Evolutionary conservation across 345 rosid genomes (phyloP), one percentile per base, ranked within the genome.

Genomic region (Euphorbia pulcherrima): DNA sequence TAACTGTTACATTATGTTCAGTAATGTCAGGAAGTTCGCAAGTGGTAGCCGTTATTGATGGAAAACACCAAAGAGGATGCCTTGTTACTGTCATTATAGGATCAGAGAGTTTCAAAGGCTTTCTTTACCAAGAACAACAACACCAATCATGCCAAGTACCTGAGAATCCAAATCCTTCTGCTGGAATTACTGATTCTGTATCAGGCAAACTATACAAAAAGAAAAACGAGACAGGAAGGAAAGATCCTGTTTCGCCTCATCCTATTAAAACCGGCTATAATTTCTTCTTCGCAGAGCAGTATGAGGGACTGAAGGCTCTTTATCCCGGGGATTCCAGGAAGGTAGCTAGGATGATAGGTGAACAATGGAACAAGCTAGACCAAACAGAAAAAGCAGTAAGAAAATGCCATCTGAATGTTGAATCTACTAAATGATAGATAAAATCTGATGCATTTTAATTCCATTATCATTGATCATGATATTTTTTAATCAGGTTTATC

Each of bases 201-300:
- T 18, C 81, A 2, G 87, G 84, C 37, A 64, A 79, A 17, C 90
- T 86, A 61, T 96, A 96, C 60, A 78, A 97, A 76, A 92, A 87
- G 88, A 95, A 87, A 78, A 84, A 82, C 0, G 97, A 92, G 83
- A 95, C 89, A 33, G 90, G 82, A 74, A 88, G 88, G 74, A 87
- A 97, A 52, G 99, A 95, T 79, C 99, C 99, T 39, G 83, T 83
- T 75, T 97, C 86, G 81, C 99, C 99, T 0, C 92, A 95, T 54
- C 95, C 97, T 0, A 95, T 92, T 67, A 78, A 96, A 81, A 95
- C 97, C 20, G 97, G 97, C 0, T 94, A 94, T 27, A 94, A 91
- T 80, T 94, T 94, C 87, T 94, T 91, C 80, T 94, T 94, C 56
- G 90, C 96, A 0, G 99, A 95, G 77, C 99, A 95, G 74, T 96